These are phyloP conservation scores for Dactylellina drechsleri DNA, from an alignment of 2,329 filamentous ascomycete species.

Conservation along the genomic window DNA sequence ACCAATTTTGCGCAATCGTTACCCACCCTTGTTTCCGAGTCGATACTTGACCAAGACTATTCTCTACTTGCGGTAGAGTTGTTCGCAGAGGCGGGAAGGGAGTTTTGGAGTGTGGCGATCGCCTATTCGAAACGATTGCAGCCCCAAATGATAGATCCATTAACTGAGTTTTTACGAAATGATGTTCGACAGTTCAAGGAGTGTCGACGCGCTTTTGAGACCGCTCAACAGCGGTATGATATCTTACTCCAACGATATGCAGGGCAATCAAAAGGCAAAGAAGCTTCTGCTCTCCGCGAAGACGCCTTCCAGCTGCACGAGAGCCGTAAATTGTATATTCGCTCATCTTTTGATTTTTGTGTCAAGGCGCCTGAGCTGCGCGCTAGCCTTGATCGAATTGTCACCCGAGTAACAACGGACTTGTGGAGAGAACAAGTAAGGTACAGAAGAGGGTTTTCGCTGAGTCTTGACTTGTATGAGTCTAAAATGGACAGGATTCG, in stretches of 20 bases:
- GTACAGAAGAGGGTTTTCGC: conserved; percentile 73
- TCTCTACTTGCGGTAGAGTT: conserved; percentile 85
- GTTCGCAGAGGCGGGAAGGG: conserved; percentile 83
- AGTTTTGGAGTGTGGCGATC: conserved; percentile 84
- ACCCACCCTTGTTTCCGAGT: conserved; percentile 80
- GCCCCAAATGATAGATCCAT: conserved; percentile 78
- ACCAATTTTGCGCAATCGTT: conserved; percentile 78
- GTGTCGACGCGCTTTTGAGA: conserved; percentile 75
- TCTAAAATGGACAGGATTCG: conserved; percentile 89
- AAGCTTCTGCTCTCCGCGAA: conserved; percentile 87
- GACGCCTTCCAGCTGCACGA: conserved; percentile 97
- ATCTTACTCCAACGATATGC: conserved; percentile 82
- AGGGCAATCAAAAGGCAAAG: conserved; percentile 88
- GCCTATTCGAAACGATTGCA: conserved; percentile 81
- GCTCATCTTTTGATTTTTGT: conserved; percentile 92
- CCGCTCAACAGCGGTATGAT: conserved; percentile 85
- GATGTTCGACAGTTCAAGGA: conserved; percentile 85
- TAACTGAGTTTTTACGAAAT: conserved; percentile 78
- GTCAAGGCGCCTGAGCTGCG: conserved; percentile 86
- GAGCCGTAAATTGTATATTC: conserved; percentile 87
- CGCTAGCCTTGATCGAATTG: conserved; percentile 81
- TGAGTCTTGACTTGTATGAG: conserved; percentile 73
- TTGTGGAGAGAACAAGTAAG: conserved; percentile 86
- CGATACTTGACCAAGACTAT: conserved; percentile 93
- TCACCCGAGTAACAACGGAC: conserved; percentile 85